Evolutionary conservation across 2,329 filamentous ascomycete genomes (phyloP).

Genomic region (Hymenoscyphus salicellus): DNA sequence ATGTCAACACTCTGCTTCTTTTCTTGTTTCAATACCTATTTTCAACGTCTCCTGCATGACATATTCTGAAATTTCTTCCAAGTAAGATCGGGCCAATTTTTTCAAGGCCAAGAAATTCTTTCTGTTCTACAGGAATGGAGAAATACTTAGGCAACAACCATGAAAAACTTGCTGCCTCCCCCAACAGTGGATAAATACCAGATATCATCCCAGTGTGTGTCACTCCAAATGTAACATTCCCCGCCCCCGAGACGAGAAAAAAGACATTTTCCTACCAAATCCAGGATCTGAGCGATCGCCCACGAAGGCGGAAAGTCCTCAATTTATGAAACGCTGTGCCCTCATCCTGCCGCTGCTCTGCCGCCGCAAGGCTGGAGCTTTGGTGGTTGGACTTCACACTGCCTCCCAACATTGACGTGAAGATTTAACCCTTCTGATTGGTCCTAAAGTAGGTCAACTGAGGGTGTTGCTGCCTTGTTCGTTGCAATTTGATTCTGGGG

Average conservation of each 20-base stretch:
- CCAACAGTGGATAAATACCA: neutral
- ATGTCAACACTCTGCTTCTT: neutral
- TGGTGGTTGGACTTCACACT: constrained; percentile 1
- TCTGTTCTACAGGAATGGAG: neutral
- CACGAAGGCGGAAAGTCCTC: neutral
- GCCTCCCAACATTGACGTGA: constrained; percentile 5
- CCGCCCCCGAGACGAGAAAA: neutral
- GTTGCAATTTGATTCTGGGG: neutral
- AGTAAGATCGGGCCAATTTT: neutral
- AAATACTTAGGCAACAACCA: neutral
- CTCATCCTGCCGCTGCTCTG: constrained; percentile 15
- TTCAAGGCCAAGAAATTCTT: neutral
- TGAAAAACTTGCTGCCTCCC: neutral
- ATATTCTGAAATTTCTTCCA: neutral
- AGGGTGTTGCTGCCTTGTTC: constrained; percentile 4
- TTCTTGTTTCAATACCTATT: neutral
- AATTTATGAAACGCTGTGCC: constrained; percentile 20
- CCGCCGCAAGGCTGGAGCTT: constrained; percentile 9
- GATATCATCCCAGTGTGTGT: neutral
- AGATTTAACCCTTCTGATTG: neutral
- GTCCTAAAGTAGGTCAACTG: neutral
- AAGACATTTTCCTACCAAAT: neutral
- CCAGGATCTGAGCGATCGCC: too few species aligned
- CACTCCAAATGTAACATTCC: neutral
- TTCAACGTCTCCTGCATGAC: neutral